These are phyloP conservation scores for Verbena officinalis DNA, from an alignment of 257 asterid species.

Conservation along the genomic window DNA sequence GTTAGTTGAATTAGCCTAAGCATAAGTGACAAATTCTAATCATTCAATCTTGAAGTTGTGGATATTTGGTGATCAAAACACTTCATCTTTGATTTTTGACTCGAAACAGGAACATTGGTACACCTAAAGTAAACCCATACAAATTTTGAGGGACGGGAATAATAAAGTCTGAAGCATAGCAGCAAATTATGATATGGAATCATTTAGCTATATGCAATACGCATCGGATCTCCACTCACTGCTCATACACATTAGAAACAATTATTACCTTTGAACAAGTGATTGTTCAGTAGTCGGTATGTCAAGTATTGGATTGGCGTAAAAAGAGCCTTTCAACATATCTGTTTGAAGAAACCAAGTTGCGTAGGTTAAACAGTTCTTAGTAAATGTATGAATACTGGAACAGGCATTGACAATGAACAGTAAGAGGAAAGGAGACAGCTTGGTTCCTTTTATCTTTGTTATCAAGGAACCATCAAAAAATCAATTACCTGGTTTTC, in stretches of 20 bases:
- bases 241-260: constrained; percentile 19
- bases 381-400: constrained; percentile 3
- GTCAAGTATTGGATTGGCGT: constrained; percentile 82
- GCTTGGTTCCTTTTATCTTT: constrained; percentile 2
- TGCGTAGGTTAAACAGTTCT: constrained; percentile 1
- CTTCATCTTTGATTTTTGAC: neutral
- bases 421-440: neutral
- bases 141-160: neutral
- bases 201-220: constrained; percentile 8
- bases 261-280: constrained; percentile 62
- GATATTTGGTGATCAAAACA: neutral
- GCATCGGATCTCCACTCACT: neutral
- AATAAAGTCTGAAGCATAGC: neutral
- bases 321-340: constrained; percentile 83
- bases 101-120: neutral
- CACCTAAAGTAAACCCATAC: neutral
- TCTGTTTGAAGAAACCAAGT: constrained; percentile 48
- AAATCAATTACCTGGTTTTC: constrained; percentile 74
- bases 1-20: neutral
- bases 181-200: constrained; percentile 6
- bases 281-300: constrained; percentile 64
- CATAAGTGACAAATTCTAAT: neutral
- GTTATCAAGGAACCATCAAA: constrained; percentile 12
- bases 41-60: neutral
- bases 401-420: constrained; percentile 10